These are phyloP conservation scores for carrot (Daucus carota) DNA, from an alignment of 129 eudicot genomes.

Conservation along the genomic window DH1_v3.0 NC_030388.2:26815501-26816000, in stretches of 20 bases:
- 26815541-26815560: background rate
- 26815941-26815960: background rate
- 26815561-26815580: no score
- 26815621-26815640: background rate
- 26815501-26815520: background rate
- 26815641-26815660: background rate
- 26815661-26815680: background rate
- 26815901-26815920: no score
- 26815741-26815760: conserved; percentile 9
- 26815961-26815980: background rate
- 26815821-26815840: background rate
- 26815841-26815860: background rate
- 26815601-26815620: no score
- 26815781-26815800: conserved; percentile 5
- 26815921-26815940: background rate
- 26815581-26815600: no score
- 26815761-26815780: conserved; percentile 3
- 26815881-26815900: background rate
- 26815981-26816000: conserved; percentile 43
- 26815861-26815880: background rate
- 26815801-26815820: conserved; percentile 4
- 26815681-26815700: background rate
- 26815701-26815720: background rate
- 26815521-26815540: background rate
- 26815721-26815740: background rate